Percentiles rank a stretch among this genome's conserved stretches.
Conservation (phyloP, 2,329 filamentous ascomycete genomes). For the Cercospora sp. region DNA sequence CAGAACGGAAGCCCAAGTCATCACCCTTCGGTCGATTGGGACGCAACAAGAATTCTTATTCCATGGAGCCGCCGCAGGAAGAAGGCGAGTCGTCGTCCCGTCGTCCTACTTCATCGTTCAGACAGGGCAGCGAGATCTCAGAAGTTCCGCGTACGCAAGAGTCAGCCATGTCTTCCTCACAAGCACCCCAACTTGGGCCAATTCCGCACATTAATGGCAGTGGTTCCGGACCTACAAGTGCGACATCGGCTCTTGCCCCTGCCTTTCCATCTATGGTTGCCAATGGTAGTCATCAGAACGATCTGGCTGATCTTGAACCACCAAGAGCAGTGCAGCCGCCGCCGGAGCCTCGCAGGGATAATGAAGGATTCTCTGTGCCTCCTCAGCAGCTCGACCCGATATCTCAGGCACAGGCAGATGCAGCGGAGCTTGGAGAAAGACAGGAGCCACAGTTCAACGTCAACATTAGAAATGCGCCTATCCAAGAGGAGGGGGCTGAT, state of each 20-base stretch:
- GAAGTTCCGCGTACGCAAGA: conserved; percentile 26
- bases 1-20: conserved; percentile 55
- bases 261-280: conserved; percentile 20
- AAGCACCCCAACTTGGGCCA: conserved; percentile 20
- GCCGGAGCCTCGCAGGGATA: conserved; percentile 58
- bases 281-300: conserved; percentile 37
- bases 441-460: conserved; percentile 69
- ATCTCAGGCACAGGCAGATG: conserved; percentile 70
- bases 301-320: conserved; percentile 39
- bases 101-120: conserved; percentile 36
- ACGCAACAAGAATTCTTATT: conserved; percentile 62
- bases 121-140: conserved; percentile 36
- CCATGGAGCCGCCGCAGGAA: conserved; percentile 40
- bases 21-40: conserved; percentile 58
- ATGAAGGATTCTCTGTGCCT: conserved; percentile 76
- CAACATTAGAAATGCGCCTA: conserved; percentile 75
- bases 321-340: conserved; percentile 31
- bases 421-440: conserved; percentile 54
- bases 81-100: conserved; percentile 22
- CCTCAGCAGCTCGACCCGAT: conserved; percentile 60
- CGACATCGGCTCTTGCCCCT: conserved; percentile 8
- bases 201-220: conserved; percentile 31
- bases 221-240: conserved; percentile 18
- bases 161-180: conserved; percentile 15
- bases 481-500: conserved; percentile 69